Evolutionary conservation across 805 yeast genomes (phyloP).

Genomic region (Spathaspora gorwiae): DNA sequence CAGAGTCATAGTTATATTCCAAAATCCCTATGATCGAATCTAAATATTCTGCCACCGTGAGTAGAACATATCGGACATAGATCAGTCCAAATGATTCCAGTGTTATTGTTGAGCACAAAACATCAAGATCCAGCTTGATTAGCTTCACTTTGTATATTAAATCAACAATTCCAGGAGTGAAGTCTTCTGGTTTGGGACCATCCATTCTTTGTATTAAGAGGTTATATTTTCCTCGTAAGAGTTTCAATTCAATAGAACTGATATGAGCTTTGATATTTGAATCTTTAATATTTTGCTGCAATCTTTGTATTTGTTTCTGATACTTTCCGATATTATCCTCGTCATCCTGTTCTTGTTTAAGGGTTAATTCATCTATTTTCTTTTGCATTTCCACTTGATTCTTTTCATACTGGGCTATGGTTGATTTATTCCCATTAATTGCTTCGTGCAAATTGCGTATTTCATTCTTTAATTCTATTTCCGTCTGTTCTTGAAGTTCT

Average conservation of each 20-base stretch:
- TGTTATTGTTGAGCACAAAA: not conserved
- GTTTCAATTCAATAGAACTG: conserved; percentile 2
- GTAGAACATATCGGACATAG: not conserved
- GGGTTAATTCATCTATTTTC: not conserved
- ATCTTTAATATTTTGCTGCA: not conserved
- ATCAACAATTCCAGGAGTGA: not conserved
- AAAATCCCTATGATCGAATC: not conserved
- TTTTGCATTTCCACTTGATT: conserved; percentile 13
- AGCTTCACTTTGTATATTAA: not conserved
- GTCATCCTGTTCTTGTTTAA: not conserved
- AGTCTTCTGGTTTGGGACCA: not conserved
- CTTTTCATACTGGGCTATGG: conserved; percentile 15
- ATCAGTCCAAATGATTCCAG: not conserved
- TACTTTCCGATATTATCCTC: not conserved
- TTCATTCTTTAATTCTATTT: conserved; percentile 38
- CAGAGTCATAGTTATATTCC: conserved; percentile 21
- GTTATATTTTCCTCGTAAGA: conserved; percentile 1
- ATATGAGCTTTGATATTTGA: not conserved
- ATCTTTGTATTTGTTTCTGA: not conserved
- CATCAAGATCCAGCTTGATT: not conserved
- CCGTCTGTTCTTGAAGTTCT: conserved; percentile 43
- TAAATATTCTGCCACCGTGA: not conserved
- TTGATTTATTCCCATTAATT: conserved; percentile 12
- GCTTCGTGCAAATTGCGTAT: conserved; percentile 20
- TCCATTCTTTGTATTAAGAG: not conserved